Percentiles rank a stretch among this genome's conserved stretches.
These are phyloP conservation scores for Cercospora sojina DNA, from an alignment of 2,329 filamentous ascomycete species.

Conservation along the genomic window DNA sequence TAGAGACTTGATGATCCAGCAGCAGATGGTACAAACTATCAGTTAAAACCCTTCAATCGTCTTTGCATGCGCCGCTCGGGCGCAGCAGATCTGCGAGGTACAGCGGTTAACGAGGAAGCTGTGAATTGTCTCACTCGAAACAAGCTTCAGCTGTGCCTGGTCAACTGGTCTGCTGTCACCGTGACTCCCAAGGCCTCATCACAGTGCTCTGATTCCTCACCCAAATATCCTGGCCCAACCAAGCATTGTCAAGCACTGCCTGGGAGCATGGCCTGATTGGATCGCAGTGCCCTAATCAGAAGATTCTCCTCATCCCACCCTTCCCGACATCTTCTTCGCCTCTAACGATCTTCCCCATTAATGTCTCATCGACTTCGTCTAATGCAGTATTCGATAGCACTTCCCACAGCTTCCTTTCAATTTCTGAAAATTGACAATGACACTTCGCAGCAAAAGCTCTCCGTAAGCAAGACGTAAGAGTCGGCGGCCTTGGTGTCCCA, in stretches of 20 bases:
- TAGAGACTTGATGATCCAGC: no score
- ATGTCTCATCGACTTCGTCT: slow-evolving; percentile 30
- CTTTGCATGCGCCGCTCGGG: no score
- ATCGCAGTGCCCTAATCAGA: slow-evolving; percentile 9
- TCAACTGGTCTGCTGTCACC: no score
- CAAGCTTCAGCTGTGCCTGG: no score
- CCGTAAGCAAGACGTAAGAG: slow-evolving; percentile 33
- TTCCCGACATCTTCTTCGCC: slow-evolving; percentile 18
- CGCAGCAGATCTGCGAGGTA: no score
- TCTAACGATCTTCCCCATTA: slow-evolving; percentile 22
- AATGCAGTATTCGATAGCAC: slow-evolving; percentile 31
- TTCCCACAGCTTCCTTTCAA: slow-evolving; percentile 37
- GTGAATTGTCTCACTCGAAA: no score
- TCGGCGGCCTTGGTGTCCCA: slow-evolving; percentile 25
- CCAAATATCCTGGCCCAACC: background rate
- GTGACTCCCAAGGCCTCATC: no score
- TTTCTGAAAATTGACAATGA: slow-evolving; percentile 26
- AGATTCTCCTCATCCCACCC: slow-evolving; percentile 24
- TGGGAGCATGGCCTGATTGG: background rate
- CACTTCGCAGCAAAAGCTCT: slow-evolving; percentile 31
- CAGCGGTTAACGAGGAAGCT: no score
- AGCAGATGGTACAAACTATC: no score
- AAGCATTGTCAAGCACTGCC: background rate
- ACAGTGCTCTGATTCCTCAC: no score
- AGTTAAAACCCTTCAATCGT: no score